Base-by-base conservation (phyloP, 2,329 filamentous ascomycete species). In the Didymella arachidicola region DNA sequence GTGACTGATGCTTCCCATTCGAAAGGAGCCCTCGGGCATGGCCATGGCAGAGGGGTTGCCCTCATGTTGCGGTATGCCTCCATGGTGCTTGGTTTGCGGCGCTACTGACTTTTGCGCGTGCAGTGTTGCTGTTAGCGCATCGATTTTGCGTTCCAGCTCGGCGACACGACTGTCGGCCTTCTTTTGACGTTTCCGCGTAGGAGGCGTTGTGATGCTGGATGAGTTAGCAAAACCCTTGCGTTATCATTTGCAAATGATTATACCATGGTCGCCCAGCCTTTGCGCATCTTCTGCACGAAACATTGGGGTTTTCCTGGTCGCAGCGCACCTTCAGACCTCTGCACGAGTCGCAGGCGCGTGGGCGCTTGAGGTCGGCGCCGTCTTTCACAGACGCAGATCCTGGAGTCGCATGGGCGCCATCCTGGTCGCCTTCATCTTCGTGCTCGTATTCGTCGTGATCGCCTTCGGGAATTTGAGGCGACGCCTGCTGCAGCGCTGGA, bases 141-240 rank as follows among this genome's bases (percentile, higher is more conserved):
- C 92, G 63, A 97, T 94, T 80, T 96, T 96, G 82, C 89, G 92
- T 81, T 97, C 93, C 50, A 97, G 82, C 80, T 97, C 93, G 8
- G 92, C 90, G 12, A 97, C 93, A 50, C 92, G 85, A 65, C 87
- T 94, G 74, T 96, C 93, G 53, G 91, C 93, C 82, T 96, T 96
- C 82, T 94, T 96, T 80, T 94, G 91, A 43, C 93, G 84, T 79
- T 96, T 96, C 39, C 92, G 79, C 14, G 82, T 87, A 0, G 86
- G 91, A 62, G 87, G 86, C 1, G 92, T 96, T 61, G 76, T 78
- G 48, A 77, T 71, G 61, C 72, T 68, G 29, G 14, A 12, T 39
- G 11, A 34, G 55, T 63, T 30, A 65, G 57, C 25, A n/a, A 18
- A 6, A 12, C 27, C 12, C 4, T 8, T 10, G 5, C 4, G 25